These are phyloP conservation scores for Cyclocybe aegerita DNA, from an alignment of 768 basidiomycete genomes.

Conservation along the genomic window DNA sequence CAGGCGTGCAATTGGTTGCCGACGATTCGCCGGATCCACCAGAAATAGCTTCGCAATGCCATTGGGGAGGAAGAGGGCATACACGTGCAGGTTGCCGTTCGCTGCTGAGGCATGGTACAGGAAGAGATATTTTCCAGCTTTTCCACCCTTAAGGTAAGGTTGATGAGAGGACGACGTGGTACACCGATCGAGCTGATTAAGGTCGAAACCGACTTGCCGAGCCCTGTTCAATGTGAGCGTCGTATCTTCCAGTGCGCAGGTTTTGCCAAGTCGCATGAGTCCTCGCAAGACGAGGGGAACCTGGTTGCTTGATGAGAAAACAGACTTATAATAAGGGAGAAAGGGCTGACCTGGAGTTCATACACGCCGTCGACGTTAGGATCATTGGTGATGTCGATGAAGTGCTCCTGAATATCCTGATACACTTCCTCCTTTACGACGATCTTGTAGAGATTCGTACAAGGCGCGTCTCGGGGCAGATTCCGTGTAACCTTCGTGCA, in stretches of 20 bases:
- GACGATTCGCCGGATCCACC: slow-evolving; percentile 86
- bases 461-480: slow-evolving; percentile 77
- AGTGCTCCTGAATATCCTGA: slow-evolving; percentile 84
- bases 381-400: slow-evolving; percentile 89
- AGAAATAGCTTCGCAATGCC: slow-evolving; percentile 77
- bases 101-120: slow-evolving; percentile 84
- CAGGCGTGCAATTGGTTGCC: slow-evolving; percentile 80
- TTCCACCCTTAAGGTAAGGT: slow-evolving; percentile 74
- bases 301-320: slow-evolving; percentile 35
- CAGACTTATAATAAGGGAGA: not conserved
- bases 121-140: slow-evolving; percentile 74
- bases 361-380: slow-evolving; percentile 95
- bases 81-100: slow-evolving; percentile 77
- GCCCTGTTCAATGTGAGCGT: slow-evolving; percentile 80
- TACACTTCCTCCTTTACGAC: slow-evolving; percentile 83
- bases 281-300: slow-evolving; percentile 83
- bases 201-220: slow-evolving; percentile 78
- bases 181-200: slow-evolving; percentile 74
- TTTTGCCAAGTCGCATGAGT: slow-evolving; percentile 80
- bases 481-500: slow-evolving; percentile 73
- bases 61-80: slow-evolving; percentile 79
- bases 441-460: slow-evolving; percentile 80
- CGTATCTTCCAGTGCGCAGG: slow-evolving; percentile 66
- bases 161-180: slow-evolving; percentile 55
- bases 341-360: slow-evolving; percentile 74